A percentile compares a stretch with the other conserved stretches of the same genome.
phyloP scores from a whole-genome alignment of 2,329 filamentous ascomycete genomes.

The Neonectria faginata region DNA sequence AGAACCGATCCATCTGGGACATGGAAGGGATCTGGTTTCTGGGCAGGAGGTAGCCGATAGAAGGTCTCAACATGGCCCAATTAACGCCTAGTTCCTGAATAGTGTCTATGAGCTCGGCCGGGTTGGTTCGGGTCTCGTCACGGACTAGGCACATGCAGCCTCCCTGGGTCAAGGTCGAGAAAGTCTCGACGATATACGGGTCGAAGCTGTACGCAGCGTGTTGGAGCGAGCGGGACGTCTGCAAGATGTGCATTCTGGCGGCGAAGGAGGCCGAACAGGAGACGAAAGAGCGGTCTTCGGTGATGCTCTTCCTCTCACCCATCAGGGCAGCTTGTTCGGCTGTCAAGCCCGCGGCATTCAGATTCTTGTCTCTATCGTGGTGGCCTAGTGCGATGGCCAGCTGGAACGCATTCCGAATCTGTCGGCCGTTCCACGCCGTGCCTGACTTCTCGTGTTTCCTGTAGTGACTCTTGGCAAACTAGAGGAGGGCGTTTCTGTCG shows the following conservation, averaged over 20 bases:
- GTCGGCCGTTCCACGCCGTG: slow-evolving; percentile 22
- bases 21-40: no score
- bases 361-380: slow-evolving; percentile 2
- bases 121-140: slow-evolving; percentile 54
- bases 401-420: slow-evolving; percentile 28
- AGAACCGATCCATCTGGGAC: no score
- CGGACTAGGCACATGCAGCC: slow-evolving; percentile 52
- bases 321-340: neutral
- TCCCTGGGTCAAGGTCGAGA: slow-evolving; percentile 39
- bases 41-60: slow-evolving; percentile 34
- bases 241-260: no score
- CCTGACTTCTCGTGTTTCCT: neutral
- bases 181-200: slow-evolving; percentile 16
- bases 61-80: slow-evolving; percentile 37
- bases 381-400: slow-evolving; percentile 19
- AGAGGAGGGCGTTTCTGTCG: slow-evolving; percentile 8
- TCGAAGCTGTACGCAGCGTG: no score
- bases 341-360: slow-evolving; percentile 4
- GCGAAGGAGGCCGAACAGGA: no score
- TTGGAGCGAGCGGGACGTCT: no score
- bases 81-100: slow-evolving; percentile 37
- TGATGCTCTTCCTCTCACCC: slow-evolving; percentile 31
- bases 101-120: slow-evolving; percentile 39
- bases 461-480: slow-evolving; percentile 14
- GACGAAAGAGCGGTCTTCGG: slow-evolving; percentile 21